phyloP scores from a whole-genome alignment of 108 stramenopile genomes.

The Nitzschia putrida region DNA sequence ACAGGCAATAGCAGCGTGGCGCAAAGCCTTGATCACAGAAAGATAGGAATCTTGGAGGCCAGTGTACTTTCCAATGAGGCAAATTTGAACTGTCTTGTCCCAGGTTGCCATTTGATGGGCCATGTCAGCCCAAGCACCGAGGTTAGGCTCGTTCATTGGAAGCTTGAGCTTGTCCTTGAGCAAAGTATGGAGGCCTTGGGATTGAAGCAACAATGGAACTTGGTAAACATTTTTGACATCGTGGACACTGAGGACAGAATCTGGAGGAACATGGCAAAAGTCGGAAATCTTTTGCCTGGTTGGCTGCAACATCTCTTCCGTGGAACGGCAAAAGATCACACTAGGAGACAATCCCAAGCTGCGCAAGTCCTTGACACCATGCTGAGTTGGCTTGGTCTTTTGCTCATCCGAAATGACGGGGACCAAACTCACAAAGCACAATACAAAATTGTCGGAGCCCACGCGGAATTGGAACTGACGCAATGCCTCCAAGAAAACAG shows the following conservation, averaged over 20 bases:
- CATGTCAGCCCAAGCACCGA: conserved; percentile 88
- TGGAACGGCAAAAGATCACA: conserved; percentile 95
- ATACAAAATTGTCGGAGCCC: conserved; percentile 89
- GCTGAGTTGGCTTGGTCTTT: conserved; percentile 99
- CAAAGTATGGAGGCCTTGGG: conserved; percentile 88
- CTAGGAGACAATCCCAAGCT: conserved; percentile 91
- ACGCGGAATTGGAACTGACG: conserved; percentile 99
- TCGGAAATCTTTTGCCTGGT: conserved; percentile 90
- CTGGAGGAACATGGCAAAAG: conserved; percentile 95
- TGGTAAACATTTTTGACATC: conserved; percentile 99
- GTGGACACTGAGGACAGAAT: conserved; percentile 91
- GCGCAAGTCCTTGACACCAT: conserved; percentile 95
- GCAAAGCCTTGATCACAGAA: conserved; percentile 94
- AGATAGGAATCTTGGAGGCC: conserved; percentile 95
- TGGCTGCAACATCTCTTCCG: conserved; percentile 72
- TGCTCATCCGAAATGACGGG: conserved; percentile 97
- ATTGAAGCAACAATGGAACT: conserved; percentile 90
- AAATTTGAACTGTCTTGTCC: conserved; percentile 82
- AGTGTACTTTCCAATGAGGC: conserved; percentile 97
- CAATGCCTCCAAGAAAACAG: conserved; percentile 94
- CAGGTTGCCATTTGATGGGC: conserved; percentile 82
- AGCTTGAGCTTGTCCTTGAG: conserved; percentile 71
- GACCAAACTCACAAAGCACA: conserved; percentile 96
- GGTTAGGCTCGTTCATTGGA: conserved; percentile 57
- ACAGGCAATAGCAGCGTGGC: conserved; percentile 94